A percentile compares a stretch with the other conserved stretches of the same genome.
Evolutionary conservation across 164 flowering plant genomes (phyloP).

Genomic region (Chimonanthus salicifolius): DNA sequence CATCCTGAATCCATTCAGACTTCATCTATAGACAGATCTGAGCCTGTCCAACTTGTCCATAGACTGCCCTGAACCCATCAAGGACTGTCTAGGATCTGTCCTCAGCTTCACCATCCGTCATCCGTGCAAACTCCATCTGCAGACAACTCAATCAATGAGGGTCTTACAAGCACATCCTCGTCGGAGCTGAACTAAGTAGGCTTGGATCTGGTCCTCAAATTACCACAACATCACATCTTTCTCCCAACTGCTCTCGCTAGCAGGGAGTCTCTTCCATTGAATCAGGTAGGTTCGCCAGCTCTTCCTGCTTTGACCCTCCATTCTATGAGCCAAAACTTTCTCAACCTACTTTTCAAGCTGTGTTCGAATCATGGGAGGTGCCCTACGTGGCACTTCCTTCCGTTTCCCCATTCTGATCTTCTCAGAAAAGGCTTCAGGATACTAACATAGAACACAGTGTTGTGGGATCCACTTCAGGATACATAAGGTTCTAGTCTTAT

Average conservation of each 20-base stretch:
- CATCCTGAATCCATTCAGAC: too few relatives aligned
- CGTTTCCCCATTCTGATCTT: not conserved
- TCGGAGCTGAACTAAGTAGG: too few relatives aligned
- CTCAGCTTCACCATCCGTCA: too few relatives aligned
- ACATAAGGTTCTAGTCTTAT: too few relatives aligned
- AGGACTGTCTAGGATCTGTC: too few relatives aligned
- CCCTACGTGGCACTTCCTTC: not conserved
- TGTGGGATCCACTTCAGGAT: too few relatives aligned
- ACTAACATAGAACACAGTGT: slow-evolving; percentile 1
- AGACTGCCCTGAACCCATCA: too few relatives aligned
- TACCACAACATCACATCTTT: not conserved
- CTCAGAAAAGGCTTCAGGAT: not conserved
- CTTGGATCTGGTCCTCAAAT: too few relatives aligned
- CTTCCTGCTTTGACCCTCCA: not conserved
- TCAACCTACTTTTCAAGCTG: not conserved
- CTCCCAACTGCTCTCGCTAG: not conserved
- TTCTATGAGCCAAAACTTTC: not conserved
- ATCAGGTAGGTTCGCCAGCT: not conserved
- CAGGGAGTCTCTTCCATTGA: not conserved
- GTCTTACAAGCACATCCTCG: too few relatives aligned
- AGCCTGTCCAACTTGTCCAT: too few relatives aligned
- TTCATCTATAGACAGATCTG: too few relatives aligned
- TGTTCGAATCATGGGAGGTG: not conserved
- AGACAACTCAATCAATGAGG: too few relatives aligned
- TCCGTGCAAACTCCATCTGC: not conserved